A percentile compares a stretch with the other conserved stretches of the same genome.
Conservation (phyloP, 1,139 yeast genomes). For the Candida anutae region DNA sequence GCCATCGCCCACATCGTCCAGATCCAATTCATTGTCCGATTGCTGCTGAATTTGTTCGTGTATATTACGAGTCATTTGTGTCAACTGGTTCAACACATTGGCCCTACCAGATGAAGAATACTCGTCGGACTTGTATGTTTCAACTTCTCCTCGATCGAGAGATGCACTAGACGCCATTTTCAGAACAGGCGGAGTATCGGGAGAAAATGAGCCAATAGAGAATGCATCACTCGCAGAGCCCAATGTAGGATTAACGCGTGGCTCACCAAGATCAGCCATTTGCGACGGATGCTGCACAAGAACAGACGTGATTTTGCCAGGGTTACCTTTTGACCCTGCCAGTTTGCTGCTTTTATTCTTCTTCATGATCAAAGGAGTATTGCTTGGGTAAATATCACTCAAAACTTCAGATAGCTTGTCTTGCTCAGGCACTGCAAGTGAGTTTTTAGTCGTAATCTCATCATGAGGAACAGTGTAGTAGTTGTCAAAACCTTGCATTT, state of each 20-base stretch:
- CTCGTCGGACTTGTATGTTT: no score
- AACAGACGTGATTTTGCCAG: no score
- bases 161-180: not conserved
- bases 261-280: not conserved
- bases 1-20: no score
- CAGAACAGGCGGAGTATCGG: constrained; percentile 24
- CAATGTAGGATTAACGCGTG: not conserved
- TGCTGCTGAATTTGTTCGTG: constrained; percentile 24
- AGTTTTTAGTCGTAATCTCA: constrained; percentile 8
- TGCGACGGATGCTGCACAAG: not conserved
- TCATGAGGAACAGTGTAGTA: constrained; percentile 16
- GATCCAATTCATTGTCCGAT: constrained; percentile 11
- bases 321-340: constrained; percentile 10
- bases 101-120: no score
- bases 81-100: constrained; percentile 31
- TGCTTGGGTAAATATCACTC: constrained; percentile 35
- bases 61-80: constrained; percentile 34
- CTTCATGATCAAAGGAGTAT: constrained; percentile 30
- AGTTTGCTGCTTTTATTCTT: constrained; percentile 17
- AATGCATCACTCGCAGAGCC: constrained; percentile 7
- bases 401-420: constrained; percentile 30
- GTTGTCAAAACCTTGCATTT: constrained; percentile 13
- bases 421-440: constrained; percentile 5
- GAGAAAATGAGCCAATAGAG: constrained; percentile 30
- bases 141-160: not conserved